Conservation (phyloP, 1,139 yeast species). For the Cylindricascospora bacillispora region DNA sequence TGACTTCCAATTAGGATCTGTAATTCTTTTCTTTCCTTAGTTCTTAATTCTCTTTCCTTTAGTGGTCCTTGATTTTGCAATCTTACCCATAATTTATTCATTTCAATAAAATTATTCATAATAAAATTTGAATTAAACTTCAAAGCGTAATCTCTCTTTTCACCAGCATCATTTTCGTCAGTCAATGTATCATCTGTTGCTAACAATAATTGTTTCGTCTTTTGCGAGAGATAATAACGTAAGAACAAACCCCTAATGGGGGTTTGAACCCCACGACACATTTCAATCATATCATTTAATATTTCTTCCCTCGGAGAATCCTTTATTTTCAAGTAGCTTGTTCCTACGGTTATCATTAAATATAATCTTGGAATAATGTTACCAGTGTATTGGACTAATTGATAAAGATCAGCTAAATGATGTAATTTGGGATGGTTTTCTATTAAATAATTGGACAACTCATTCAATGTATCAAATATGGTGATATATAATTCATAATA, state of each 20-base stretch:
- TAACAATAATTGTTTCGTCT: conserved; percentile 64
- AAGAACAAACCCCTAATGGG: conserved; percentile 84
- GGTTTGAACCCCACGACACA: conserved; percentile 97
- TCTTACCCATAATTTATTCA: conserved; percentile 97
- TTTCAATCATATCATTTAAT: conserved; percentile 92
- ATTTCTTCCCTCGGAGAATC: conserved; percentile 79
- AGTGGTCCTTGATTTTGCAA: conserved; percentile 93
- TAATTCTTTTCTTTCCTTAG: conserved; percentile 72
- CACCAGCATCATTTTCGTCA: conserved; percentile 1
- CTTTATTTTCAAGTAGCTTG: conserved; percentile 67
- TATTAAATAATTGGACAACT: conserved; percentile 49
- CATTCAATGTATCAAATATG: conserved; percentile 71
- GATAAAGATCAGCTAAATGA: conserved; percentile 83
- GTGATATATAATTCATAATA: conserved; percentile 86
- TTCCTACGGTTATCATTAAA: conserved; percentile 90
- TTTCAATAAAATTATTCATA: conserved; percentile 79
- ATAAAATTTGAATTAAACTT: conserved; percentile 54
- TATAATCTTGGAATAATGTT: conserved; percentile 86
- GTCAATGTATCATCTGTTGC: conserved; percentile 4
- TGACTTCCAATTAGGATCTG: conserved; percentile 90
- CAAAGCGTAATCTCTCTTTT: conserved; percentile 1
- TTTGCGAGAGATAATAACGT: conserved; percentile 77
- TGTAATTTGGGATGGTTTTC: conserved; percentile 53
- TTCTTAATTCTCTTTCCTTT: conserved; percentile 63
- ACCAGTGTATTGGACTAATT: conserved; percentile 89